Conservation (phyloP, 176 grass and related monocot genomes). For the Raddia distichophylla region DNA sequence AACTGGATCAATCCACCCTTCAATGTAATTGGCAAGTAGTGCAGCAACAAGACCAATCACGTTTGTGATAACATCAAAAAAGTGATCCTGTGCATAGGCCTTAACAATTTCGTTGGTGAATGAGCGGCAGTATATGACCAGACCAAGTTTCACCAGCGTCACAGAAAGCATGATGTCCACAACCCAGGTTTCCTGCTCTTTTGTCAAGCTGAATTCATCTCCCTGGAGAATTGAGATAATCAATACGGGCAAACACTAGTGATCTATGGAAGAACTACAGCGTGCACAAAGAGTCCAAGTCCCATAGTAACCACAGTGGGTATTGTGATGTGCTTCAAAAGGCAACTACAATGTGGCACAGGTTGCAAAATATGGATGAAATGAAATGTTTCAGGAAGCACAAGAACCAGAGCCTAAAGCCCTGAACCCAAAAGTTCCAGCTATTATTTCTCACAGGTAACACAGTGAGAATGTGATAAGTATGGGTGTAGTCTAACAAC, state of each 20-base stretch:
- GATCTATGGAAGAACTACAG: not conserved
- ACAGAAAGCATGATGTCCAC: slow-evolving; percentile 81
- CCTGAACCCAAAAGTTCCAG: not conserved
- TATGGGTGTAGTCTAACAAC: too few species aligned
- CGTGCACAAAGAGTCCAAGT: not conserved
- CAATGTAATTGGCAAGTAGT: slow-evolving; percentile 75
- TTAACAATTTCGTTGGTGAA: slow-evolving; percentile 95
- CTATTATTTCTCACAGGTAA: not conserved
- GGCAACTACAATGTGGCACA: not conserved
- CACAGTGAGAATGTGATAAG: not conserved
- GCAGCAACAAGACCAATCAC: slow-evolving; percentile 86
- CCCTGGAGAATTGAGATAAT: slow-evolving; percentile 48
- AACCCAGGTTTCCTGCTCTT: slow-evolving; percentile 88
- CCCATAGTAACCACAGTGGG: not conserved
- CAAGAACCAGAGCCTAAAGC: not conserved
- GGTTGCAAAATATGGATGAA: not conserved
- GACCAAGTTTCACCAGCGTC: slow-evolving; percentile 79
- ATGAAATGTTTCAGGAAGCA: not conserved
- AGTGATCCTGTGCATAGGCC: slow-evolving; percentile 94
- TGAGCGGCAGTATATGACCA: slow-evolving; percentile 77
- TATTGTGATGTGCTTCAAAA: not conserved
- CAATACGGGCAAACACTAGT: slow-evolving; percentile 11
- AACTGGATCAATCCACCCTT: slow-evolving; percentile 85
- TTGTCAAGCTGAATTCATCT: slow-evolving; percentile 80
- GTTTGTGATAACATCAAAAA: slow-evolving; percentile 95